Evolutionary conservation across 371 early-diverging fungal genomes (phyloP).

Genomic region (Mucor saturninus): DNA sequence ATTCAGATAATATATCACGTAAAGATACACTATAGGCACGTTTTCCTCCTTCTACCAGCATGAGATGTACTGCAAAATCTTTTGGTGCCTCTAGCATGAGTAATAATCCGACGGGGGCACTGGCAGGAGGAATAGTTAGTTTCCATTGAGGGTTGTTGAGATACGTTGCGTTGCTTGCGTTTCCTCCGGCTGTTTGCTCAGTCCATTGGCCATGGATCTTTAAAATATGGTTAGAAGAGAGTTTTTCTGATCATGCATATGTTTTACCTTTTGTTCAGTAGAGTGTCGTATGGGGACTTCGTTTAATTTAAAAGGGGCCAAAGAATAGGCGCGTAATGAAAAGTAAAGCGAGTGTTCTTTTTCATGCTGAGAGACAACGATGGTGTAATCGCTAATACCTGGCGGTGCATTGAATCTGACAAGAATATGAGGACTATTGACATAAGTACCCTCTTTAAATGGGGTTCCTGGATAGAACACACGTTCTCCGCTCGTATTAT

Average conservation of each 20-base stretch:
- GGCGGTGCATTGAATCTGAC: constrained; percentile 72
- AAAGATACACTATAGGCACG: constrained; percentile 72
- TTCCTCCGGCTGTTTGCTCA: constrained; percentile 82
- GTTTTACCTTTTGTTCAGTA: constrained; percentile 59
- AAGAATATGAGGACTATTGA: constrained; percentile 86
- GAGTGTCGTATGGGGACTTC: constrained; percentile 70
- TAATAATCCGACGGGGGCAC: constrained; percentile 34
- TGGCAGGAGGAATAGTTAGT: constrained; percentile 52
- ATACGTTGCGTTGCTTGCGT: constrained; percentile 69
- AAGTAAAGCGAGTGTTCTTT: constrained; percentile 73
- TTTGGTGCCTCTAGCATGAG: constrained; percentile 73
- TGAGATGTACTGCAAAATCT: constrained; percentile 70
- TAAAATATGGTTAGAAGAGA: neutral
- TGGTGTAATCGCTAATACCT: constrained; percentile 67
- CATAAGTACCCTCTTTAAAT: constrained; percentile 76
- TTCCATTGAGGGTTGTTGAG: constrained; percentile 82
- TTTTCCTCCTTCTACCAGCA: constrained; percentile 73
- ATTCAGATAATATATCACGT: constrained; percentile 69
- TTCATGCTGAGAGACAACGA: constrained; percentile 84
- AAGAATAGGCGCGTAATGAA: constrained; percentile 73
- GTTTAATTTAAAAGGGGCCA: constrained; percentile 66
- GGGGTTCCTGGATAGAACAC: constrained; percentile 81
- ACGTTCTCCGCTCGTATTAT: constrained; percentile 68
- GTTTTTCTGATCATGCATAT: neutral
- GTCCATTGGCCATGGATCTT: constrained; percentile 75